A percentile compares a stretch with the other conserved stretches of the same genome.
Evolutionary conservation across 352 stramenopile genomes (phyloP).

Genomic region (Globisporangium carolinianum): DNA sequence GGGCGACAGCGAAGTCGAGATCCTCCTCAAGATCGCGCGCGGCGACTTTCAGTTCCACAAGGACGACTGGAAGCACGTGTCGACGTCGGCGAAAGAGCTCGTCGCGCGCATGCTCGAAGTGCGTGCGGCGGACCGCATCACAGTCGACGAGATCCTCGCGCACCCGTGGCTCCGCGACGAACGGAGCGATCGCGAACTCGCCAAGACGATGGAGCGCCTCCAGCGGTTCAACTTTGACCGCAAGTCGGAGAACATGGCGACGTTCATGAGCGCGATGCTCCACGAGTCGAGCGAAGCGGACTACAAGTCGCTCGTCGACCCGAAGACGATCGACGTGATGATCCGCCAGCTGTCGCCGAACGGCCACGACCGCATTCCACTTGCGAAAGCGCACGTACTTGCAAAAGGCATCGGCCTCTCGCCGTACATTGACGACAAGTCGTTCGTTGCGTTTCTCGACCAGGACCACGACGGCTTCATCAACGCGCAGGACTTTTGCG

Average conservation of each 20-base stretch:
- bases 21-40: slow-evolving; percentile 69
- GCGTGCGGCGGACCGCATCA: slow-evolving; percentile 67
- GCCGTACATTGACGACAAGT: slow-evolving; percentile 52
- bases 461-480: slow-evolving; percentile 69
- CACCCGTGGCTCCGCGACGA: slow-evolving; percentile 53
- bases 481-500: slow-evolving; percentile 61
- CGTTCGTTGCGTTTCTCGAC: slow-evolving; percentile 59
- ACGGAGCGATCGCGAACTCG: slow-evolving; percentile 22
- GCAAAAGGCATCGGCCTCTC: slow-evolving; percentile 51
- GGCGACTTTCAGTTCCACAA: slow-evolving; percentile 65
- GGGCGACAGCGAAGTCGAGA: slow-evolving; percentile 67
- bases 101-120: slow-evolving; percentile 69
- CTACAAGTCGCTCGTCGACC: slow-evolving; percentile 45
- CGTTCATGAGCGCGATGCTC: slow-evolving; percentile 54
- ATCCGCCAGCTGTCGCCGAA: slow-evolving; percentile 57
- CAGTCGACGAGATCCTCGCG: slow-evolving; percentile 44
- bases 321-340: slow-evolving; percentile 53
- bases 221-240: slow-evolving; percentile 77
- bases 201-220: slow-evolving; percentile 38
- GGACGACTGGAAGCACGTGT: slow-evolving; percentile 58
- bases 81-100: slow-evolving; percentile 49
- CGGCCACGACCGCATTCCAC: slow-evolving; percentile 33
- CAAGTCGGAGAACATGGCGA: slow-evolving; percentile 73
- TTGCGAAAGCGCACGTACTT: slow-evolving; percentile 44
- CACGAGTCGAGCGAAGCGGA: slow-evolving; percentile 44